These are phyloP conservation scores for Russula brevipes DNA, from an alignment of 768 basidiomycete species.

Conservation along the genomic window DNA sequence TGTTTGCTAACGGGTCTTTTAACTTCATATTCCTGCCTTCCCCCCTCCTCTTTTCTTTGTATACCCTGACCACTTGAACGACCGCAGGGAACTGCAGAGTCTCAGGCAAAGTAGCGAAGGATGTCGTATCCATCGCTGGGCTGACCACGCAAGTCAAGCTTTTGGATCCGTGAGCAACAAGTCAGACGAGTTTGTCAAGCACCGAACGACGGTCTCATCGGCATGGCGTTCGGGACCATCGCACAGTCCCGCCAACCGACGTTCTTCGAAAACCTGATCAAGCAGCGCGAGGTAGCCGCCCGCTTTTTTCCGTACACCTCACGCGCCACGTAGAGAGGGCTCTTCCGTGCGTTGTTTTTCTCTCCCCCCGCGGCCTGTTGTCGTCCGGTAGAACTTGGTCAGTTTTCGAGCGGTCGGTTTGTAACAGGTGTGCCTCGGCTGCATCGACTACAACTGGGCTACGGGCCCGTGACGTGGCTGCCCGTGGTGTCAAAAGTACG, in stretches of 20 bases:
- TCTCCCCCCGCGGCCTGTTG: not conserved
- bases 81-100: slow-evolving; percentile 46
- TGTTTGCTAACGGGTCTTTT: not conserved
- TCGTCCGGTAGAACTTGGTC: not conserved
- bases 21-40: not conserved
- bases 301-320: slow-evolving; percentile 57
- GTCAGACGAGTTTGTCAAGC: slow-evolving; percentile 45
- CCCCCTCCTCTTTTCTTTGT: not conserved
- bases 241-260: slow-evolving; percentile 43
- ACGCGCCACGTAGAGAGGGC: slow-evolving; percentile 38
- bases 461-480: slow-evolving; percentile 36
- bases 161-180: slow-evolving; percentile 49
- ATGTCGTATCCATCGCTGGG: slow-evolving; percentile 44
- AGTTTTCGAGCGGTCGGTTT: not conserved
- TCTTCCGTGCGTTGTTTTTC: slow-evolving; percentile 42
- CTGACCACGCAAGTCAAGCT: slow-evolving; percentile 42
- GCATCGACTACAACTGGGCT: slow-evolving; percentile 38
- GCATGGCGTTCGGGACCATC: slow-evolving; percentile 58
- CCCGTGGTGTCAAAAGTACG: slow-evolving; percentile 36
- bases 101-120: slow-evolving; percentile 44
- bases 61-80: not conserved
- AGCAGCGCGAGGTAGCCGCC: slow-evolving; percentile 35
- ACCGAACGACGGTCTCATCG: slow-evolving; percentile 58
- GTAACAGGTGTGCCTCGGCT: slow-evolving; percentile 40
- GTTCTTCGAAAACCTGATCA: slow-evolving; percentile 60